These are phyloP conservation scores for Phaeophleospora eucalypticola DNA, from an alignment of 2,329 filamentous ascomycete genomes.

Conservation along the genomic window DNA sequence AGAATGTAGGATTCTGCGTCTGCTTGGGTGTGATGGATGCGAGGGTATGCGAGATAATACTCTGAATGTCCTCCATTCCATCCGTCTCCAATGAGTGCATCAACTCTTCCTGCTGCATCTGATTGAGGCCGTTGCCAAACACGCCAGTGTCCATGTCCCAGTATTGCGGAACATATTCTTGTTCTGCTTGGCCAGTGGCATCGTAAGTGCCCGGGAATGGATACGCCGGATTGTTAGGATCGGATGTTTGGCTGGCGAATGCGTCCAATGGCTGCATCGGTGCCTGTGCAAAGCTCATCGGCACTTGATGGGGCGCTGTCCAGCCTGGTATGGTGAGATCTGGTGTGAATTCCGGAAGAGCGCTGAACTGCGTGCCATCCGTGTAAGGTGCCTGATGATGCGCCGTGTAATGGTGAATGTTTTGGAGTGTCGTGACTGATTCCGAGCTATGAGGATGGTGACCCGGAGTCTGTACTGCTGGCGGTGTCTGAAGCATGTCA, in stretches of 20 bases:
- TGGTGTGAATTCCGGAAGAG: slow-evolving; percentile 29
- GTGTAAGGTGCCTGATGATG: slow-evolving; percentile 17
- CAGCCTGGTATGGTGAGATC: slow-evolving; percentile 26
- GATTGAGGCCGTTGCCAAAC: slow-evolving; percentile 33
- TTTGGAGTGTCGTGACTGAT: slow-evolving; percentile 15
- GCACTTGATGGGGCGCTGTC: slow-evolving; percentile 17
- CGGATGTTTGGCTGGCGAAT: slow-evolving; percentile 23
- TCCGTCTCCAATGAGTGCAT: slow-evolving; percentile 36
- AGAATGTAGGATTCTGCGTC: slow-evolving; percentile 13
- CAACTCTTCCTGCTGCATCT: slow-evolving; percentile 35
- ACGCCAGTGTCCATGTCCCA: slow-evolving; percentile 28
- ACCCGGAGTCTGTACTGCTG: slow-evolving; percentile 11
- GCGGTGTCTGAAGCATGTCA: slow-evolving; percentile 4
- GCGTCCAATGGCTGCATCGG: slow-evolving; percentile 15
- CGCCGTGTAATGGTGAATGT: slow-evolving; percentile 12
- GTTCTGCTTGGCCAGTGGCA: slow-evolving; percentile 9
- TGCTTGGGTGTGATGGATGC: slow-evolving; percentile 26
- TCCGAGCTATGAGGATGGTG: slow-evolving; percentile 14
- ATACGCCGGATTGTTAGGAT: slow-evolving; percentile 24
- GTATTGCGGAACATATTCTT: slow-evolving; percentile 22
- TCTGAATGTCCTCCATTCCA: slow-evolving; percentile 37
- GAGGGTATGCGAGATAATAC: slow-evolving; percentile 32
- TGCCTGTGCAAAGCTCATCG: slow-evolving; percentile 11
- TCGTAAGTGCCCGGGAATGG: slow-evolving; percentile 23
- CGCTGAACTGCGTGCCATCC: slow-evolving; percentile 23